Evolutionary conservation across 805 yeast species (phyloP), one percentile per base, ranked within the genome.

Genomic region (Candida awuae): DNA sequence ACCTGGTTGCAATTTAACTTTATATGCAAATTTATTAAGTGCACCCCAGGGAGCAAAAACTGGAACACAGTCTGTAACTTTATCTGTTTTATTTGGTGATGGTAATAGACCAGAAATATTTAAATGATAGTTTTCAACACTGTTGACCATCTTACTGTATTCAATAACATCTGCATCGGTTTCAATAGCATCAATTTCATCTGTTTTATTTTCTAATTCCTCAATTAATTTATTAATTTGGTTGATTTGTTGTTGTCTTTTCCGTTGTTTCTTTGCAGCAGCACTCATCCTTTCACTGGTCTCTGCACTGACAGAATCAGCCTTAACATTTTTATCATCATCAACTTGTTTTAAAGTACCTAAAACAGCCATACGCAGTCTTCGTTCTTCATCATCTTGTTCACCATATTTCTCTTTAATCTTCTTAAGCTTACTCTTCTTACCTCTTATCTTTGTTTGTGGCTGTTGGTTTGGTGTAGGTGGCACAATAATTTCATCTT

Each of bases 1-100:
- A 3, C 84, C 84, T 1, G 95, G 88, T 48, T 78, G 84, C 22
- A 90, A 61, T 56, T 90, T 90, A 26, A 84, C 80, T 56, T 86
- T 86, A 61, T 84, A 87, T 52, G 83, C 79, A 58, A 70, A 75
- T 55, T 82, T 82, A 43, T 66, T 70, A 46, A 92, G 58, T 0
- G 97, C 71, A 10, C 73, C 61, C 95, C 96, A 92, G 2, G 98
- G 98, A 0, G 92, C 97, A 68, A 87, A 90, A 15, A 85, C 77
- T 1, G 96, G 94, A 10, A 90, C 71, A 6, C 83, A 76, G 41
- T 77, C 84, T 9, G 67, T 51, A 9, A 84, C 63, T 3, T 52
- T 62, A 52, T 84, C 94, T 1, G 62, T 54, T 21, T 62, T 52
- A 9, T 60, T 55, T 1, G 78, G 77, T 25, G 70, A 67, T 13